Conservation (phyloP, 106 monocot species). For the Dioscorea dumetorum region DNA sequence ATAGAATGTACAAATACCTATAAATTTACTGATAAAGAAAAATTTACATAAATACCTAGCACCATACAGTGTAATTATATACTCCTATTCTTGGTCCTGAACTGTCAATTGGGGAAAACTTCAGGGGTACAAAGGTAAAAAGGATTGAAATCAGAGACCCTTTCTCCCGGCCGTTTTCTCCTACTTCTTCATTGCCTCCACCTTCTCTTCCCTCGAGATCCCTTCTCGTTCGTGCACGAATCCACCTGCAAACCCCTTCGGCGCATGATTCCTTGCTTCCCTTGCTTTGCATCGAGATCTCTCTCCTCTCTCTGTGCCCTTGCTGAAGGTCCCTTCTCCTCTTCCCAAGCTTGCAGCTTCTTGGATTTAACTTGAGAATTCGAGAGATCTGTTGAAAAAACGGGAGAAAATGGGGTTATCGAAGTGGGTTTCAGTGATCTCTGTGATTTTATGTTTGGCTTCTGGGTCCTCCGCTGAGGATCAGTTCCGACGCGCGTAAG, state of each 20-base stretch:
- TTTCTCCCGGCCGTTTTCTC: neutral
- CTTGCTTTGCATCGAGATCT: neutral
- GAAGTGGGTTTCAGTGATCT: slow-evolving; percentile 11
- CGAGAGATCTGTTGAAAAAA: neutral
- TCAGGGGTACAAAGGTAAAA: too few species aligned
- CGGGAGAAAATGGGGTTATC: slow-evolving; percentile 4
- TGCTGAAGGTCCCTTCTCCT: neutral
- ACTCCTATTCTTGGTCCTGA: too few species aligned
- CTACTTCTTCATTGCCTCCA: neutral
- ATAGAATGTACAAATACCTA: too few species aligned
- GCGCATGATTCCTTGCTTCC: neutral
- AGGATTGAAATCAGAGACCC: neutral
- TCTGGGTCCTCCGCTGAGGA: slow-evolving; percentile 14
- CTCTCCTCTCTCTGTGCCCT: neutral
- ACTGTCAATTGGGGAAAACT: too few species aligned
- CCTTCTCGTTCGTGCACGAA: neutral
- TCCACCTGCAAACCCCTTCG: neutral
- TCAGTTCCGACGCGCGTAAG: slow-evolving; percentile 52
- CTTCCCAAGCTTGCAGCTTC: neutral
- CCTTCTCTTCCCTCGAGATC: neutral
- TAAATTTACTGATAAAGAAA: too few species aligned
- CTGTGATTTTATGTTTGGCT: slow-evolving; percentile 5
- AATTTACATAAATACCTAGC: too few species aligned
- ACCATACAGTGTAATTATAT: too few species aligned
- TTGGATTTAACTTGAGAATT: neutral